phyloP scores from a whole-genome alignment of 2,329 filamentous ascomycete species.

The Ophiosphaerella herpotricha region DNA sequence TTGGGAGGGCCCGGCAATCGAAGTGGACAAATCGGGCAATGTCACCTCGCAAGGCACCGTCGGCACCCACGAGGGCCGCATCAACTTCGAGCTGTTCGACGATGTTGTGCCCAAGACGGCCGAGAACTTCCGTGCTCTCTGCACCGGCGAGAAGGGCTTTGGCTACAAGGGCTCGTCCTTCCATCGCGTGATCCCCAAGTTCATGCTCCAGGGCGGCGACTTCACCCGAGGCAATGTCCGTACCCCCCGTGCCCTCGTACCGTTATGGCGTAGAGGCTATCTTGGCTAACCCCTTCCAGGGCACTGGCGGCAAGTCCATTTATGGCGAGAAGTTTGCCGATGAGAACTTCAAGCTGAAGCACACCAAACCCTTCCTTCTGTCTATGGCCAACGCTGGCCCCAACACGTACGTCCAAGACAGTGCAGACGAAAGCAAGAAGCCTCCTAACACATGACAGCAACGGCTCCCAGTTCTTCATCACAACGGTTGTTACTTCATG shows the following conservation, averaged over 20 bases:
- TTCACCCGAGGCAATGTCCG: conserved; percentile 90
- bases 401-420: conserved; percentile 70
- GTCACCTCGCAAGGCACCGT: conserved; percentile 50
- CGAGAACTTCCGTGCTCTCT: conserved; percentile 83
- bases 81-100: conserved; percentile 89
- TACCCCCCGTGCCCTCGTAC: conserved; percentile 12
- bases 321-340: conserved; percentile 93
- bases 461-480: conserved; percentile 75
- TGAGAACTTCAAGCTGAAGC: conserved; percentile 84
- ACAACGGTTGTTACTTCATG: conserved; percentile 69
- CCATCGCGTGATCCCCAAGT: conserved; percentile 90
- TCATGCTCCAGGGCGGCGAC: conserved; percentile 97
- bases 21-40: conserved; percentile 63
- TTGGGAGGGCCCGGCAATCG: conserved; percentile 74
- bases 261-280: not conserved
- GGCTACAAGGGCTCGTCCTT: conserved; percentile 83
- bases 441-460: conserved; percentile 51
- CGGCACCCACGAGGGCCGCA: conserved; percentile 70
- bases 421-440: not conserved
- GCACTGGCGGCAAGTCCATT: conserved; percentile 90
- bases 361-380: conserved; percentile 75
- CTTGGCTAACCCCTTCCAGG: conserved; percentile 56
- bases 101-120: conserved; percentile 85
- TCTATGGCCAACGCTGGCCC: conserved; percentile 96
- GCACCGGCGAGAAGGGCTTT: conserved; percentile 79